Conservation (phyloP, 2,329 filamentous ascomycete genomes). For the Helotiales sp. region DNA sequence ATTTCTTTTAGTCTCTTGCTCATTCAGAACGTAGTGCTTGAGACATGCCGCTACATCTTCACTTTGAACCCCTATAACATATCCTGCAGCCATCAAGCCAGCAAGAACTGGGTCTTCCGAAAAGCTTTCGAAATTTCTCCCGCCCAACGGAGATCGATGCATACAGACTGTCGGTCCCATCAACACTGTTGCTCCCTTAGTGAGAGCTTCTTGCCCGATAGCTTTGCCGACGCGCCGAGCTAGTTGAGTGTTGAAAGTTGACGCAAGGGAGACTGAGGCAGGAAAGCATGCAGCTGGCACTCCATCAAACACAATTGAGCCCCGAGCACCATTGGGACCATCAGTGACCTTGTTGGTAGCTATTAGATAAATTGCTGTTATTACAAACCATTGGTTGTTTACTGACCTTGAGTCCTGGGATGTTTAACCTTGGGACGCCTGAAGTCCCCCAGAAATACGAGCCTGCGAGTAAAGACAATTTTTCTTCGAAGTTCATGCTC, state of each 20-base stretch:
- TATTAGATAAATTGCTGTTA: not conserved
- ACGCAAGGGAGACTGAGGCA: not conserved
- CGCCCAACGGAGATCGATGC: slow-evolving; percentile 29
- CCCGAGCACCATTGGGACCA: not conserved
- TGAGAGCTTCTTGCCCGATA: slow-evolving; percentile 30
- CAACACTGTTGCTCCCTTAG: slow-evolving; percentile 34
- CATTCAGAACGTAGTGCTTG: slow-evolving; percentile 35
- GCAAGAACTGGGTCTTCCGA: slow-evolving; percentile 35
- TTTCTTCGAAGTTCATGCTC: slow-evolving; percentile 37
- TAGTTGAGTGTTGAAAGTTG: slow-evolving; percentile 14
- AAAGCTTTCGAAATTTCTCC: slow-evolving; percentile 36
- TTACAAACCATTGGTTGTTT: not conserved
- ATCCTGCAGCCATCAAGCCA: slow-evolving; percentile 31
- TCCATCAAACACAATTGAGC: not conserved
- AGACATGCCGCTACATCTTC: slow-evolving; percentile 32
- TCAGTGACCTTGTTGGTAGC: not conserved
- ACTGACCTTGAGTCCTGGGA: slow-evolving; percentile 33
- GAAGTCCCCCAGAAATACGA: slow-evolving; percentile 31
- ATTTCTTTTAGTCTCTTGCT: slow-evolving; percentile 29
- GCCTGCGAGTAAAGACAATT: slow-evolving; percentile 33
- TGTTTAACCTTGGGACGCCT: slow-evolving; percentile 29
- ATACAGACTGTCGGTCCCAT: slow-evolving; percentile 29
- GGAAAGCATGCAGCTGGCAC: not conserved
- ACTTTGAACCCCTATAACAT: slow-evolving; percentile 31
- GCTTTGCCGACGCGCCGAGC: slow-evolving; percentile 29